Base-by-base conservation (phyloP, 176 grass and related monocot species). In the Hyparrhenia diplandra region DNA sequence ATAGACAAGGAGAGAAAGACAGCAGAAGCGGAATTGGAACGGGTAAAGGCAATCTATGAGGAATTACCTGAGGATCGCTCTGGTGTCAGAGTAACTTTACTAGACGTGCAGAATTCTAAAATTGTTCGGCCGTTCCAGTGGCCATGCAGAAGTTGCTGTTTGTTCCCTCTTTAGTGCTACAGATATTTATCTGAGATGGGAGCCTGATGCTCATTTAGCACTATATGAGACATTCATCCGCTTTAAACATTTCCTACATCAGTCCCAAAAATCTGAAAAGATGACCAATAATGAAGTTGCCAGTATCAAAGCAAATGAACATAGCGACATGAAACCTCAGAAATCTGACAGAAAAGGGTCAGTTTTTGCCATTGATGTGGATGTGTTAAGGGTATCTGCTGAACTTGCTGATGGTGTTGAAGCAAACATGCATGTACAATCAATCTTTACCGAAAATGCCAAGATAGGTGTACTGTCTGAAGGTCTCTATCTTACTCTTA, bases 41-140 rank as follows among this genome's bases (percentile, higher is more conserved):
- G 96, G 84, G 92, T 91, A 82, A 99, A 91, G 85, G 69, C 88
- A 75, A 87, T 95, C 78, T 95, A 95, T 39, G 79, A 95, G 72
- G 96, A 94, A 69, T 87, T 83, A 59, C 59, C 71, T 66, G 83
- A 91, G 76, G 79, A 75, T 54, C 69, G 78, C 69, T 83, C 81
- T 86, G 75, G 79, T 85, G 73, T 79, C 86, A 99, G 87, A 84
- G 86, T 99, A 28, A 91, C 90, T 84, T 82, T 99, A 76, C 79
- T 99, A 88, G 96, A 99, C 91, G 76, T 99, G 86, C 96, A 99
- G 75, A 95, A 95, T 93, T 90, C 96, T 73, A 93, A 95, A 80
- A 87, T 99, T 84, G 90, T 99, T 85, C 90, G 81, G 81, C 18
- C 88, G 82, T 73, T 86, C 84, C 8, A 87, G 90, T 89, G 86